These are phyloP conservation scores for Fraxinus xanthoxyloides DNA, from an alignment of 305 asterid species.

Conservation along the genomic window DNA sequence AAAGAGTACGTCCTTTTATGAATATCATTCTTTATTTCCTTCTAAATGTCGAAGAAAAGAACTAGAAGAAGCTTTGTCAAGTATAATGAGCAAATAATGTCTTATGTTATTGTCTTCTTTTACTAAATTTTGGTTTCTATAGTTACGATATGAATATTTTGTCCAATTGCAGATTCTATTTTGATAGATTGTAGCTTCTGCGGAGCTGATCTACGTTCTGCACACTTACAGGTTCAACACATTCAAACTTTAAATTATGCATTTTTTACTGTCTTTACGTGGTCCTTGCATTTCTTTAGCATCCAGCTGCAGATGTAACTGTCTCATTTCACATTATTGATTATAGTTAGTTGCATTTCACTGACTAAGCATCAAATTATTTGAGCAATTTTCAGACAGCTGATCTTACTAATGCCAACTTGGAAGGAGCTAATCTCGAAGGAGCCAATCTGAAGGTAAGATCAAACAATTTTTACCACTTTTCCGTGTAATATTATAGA, in stretches of 20 bases:
- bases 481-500: background rate
- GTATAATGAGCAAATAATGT: background rate
- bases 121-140: constrained; percentile 14
- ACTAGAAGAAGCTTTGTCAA: constrained; percentile 4
- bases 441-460: constrained; percentile 94
- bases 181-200: constrained; percentile 85
- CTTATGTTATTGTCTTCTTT: background rate
- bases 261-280: background rate
- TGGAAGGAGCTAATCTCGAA: constrained; percentile 95
- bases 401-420: constrained; percentile 97
- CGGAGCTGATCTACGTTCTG: constrained; percentile 87
- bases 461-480: background rate
- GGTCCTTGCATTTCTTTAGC: constrained; percentile 5
- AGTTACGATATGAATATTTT: constrained; percentile 15
- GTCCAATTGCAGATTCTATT: constrained; percentile 71
- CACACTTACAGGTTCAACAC: constrained; percentile 77
- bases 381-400: constrained; percentile 59
- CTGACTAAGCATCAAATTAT: constrained; percentile 8
- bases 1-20: background rate
- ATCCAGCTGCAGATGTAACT: constrained; percentile 13
- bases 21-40: constrained; percentile 11
- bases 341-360: constrained; percentile 6
- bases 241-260: constrained; percentile 9
- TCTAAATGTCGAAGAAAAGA: background rate
- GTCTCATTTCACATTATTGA: constrained; percentile 6